Percentiles rank a stretch among this genome's conserved stretches.
Conservation (phyloP, 2,329 filamentous ascomycete genomes). For the Escovopsis sp. region DNA sequence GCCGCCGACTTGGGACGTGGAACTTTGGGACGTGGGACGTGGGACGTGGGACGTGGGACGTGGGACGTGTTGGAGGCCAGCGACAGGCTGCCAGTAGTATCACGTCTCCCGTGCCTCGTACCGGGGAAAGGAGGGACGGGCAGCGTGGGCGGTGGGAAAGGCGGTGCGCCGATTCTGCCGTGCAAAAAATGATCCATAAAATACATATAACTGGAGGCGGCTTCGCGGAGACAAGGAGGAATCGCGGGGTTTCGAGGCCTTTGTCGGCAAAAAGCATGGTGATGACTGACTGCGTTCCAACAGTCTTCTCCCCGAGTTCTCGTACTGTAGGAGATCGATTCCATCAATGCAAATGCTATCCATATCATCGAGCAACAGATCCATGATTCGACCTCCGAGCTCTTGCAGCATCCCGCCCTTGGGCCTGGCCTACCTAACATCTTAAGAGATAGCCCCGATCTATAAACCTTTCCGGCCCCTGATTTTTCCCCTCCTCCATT, state of each 20-base stretch:
- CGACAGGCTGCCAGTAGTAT: too few species aligned
- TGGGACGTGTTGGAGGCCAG: too few species aligned
- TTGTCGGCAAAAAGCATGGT: not conserved
- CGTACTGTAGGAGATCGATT: too few species aligned
- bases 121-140: not conserved
- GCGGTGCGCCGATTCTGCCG: constrained; percentile 12
- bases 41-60: too few species aligned
- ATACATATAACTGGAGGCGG: not conserved
- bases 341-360: too few species aligned
- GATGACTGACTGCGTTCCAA: not conserved
- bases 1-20: too few species aligned
- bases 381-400: too few species aligned
- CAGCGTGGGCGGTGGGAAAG: constrained; percentile 4
- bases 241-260: not conserved
- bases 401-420: too few species aligned
- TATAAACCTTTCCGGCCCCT: not conserved
- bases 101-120: too few species aligned
- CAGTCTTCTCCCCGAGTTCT: not conserved
- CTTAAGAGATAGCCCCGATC: not conserved
- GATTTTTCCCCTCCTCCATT: not conserved
- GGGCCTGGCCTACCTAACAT: not conserved
- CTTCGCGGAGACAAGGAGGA: not conserved
- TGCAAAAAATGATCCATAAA: not conserved
- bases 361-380: too few species aligned
- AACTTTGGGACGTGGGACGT: too few species aligned